Conservation (phyloP, 306 rosid genomes). For the Trifolium repens region DNA sequence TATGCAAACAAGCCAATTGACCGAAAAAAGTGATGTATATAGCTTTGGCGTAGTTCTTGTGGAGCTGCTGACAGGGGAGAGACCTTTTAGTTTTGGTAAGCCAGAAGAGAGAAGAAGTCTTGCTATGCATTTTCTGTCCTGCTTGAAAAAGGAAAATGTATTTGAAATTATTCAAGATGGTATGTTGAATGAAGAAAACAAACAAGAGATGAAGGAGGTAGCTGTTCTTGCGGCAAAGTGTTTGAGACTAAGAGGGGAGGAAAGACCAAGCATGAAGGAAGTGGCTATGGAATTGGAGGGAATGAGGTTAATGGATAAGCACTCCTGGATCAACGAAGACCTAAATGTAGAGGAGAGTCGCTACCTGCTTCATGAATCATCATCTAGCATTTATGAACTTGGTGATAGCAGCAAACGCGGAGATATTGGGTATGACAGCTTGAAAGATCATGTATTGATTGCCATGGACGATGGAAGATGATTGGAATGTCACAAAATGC, state of each 20-base stretch:
- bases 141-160: background rate
- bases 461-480: background rate
- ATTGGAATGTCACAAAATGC: background rate
- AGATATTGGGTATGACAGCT: background rate
- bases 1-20: slow-evolving; percentile 1
- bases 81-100: background rate
- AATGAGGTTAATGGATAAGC: too few species aligned
- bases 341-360: background rate
- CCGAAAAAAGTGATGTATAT: slow-evolving; percentile 3
- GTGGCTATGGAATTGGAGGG: slow-evolving; percentile 14
- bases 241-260: background rate
- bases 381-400: background rate
- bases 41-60: background rate
- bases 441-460: background rate
- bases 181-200: background rate
- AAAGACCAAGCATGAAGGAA: slow-evolving; percentile 16
- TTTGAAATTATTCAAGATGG: background rate
- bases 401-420: background rate
- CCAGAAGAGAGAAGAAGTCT: background rate
- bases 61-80: background rate
- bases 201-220: background rate
- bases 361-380: background rate
- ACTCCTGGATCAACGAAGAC: too few species aligned
- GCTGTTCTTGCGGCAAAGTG: background rate
- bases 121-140: background rate